Percentiles rank a stretch among this genome's conserved stretches.
Conservation (phyloP, 208 protist species). For the Borovskyia barvae region DNA sequence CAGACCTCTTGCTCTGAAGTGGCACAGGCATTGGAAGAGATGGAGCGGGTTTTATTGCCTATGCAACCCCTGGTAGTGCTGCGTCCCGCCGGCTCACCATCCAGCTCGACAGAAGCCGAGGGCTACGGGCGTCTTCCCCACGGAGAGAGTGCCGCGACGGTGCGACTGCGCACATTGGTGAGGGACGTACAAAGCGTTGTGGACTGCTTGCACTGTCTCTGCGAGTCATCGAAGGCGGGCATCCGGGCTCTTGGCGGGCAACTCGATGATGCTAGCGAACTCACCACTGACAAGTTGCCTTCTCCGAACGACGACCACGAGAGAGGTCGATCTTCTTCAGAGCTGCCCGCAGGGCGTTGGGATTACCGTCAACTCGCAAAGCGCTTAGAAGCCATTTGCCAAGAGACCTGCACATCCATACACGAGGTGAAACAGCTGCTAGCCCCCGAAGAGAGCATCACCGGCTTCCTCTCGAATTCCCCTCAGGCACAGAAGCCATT, state of each 20-base stretch:
- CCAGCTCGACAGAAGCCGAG: too few relatives aligned
- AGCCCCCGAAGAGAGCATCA: conserved; percentile 8
- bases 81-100: background rate
- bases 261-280: background rate
- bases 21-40: conserved; percentile 12
- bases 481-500: background rate
- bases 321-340: background rate
- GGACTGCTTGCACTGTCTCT: conserved; percentile 20
- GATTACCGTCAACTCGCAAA: conserved; percentile 2
- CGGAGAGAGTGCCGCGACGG: background rate
- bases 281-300: background rate
- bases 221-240: conserved; percentile 26
- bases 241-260: conserved; percentile 20
- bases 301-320: background rate
- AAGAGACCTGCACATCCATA: conserved; percentile 35
- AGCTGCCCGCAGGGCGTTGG: background rate
- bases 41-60: conserved; percentile 1
- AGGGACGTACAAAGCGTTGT: conserved; percentile 22
- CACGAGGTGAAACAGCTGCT: conserved; percentile 34
- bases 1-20: conserved; percentile 7
- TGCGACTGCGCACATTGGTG: conserved; percentile 10
- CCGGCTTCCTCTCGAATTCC: background rate
- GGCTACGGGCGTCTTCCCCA: too few relatives aligned
- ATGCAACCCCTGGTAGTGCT: conserved; percentile 9
- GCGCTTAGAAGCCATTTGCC: conserved; percentile 30